A percentile compares a stretch with the other conserved stretches of the same genome.
phyloP scores from a whole-genome alignment of 2,329 filamentous ascomycete genomes.

The Colletotrichum liriopes region DNA sequence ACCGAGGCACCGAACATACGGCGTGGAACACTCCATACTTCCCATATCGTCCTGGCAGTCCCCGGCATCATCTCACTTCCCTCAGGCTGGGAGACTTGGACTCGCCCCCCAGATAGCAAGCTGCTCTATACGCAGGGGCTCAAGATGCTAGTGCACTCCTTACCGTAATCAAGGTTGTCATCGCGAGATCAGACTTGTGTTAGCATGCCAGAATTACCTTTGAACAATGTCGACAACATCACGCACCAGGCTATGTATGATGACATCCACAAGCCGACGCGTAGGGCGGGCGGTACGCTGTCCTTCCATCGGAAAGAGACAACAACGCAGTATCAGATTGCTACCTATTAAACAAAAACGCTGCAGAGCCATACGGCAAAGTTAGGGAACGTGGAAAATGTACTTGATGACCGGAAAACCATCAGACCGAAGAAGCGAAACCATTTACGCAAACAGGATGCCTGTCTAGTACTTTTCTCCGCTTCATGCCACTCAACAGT shows the following conservation, averaged over 20 bases:
- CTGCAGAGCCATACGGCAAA: conserved; percentile 32
- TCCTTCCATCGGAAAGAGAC: conserved; percentile 42
- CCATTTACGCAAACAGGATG: conserved; percentile 19
- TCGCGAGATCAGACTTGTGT: background rate
- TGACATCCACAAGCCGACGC: conserved; percentile 39
- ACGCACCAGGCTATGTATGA: conserved; percentile 40
- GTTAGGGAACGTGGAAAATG: conserved; percentile 38
- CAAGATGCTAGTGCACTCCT: background rate
- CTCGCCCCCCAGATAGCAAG: background rate
- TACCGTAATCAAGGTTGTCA: background rate
- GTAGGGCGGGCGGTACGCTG: conserved; percentile 40
- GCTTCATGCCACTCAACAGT: conserved; percentile 19
- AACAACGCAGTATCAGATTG: conserved; percentile 43
- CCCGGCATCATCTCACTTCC: background rate
- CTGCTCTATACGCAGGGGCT: background rate
- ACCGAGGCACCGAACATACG: background rate
- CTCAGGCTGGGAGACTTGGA: too few species aligned
- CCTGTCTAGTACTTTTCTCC: conserved; percentile 41
- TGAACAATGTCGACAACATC: conserved; percentile 11
- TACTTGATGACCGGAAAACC: conserved; percentile 37
- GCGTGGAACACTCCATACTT: background rate
- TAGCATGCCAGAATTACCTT: conserved; percentile 10
- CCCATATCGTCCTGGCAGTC: background rate
- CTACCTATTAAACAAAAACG: conserved; percentile 42
- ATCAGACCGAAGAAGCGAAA: conserved; percentile 26